Evolutionary conservation across 108 stramenopile genomes (phyloP).

Genomic region (Skeletonema tropicum): DNA sequence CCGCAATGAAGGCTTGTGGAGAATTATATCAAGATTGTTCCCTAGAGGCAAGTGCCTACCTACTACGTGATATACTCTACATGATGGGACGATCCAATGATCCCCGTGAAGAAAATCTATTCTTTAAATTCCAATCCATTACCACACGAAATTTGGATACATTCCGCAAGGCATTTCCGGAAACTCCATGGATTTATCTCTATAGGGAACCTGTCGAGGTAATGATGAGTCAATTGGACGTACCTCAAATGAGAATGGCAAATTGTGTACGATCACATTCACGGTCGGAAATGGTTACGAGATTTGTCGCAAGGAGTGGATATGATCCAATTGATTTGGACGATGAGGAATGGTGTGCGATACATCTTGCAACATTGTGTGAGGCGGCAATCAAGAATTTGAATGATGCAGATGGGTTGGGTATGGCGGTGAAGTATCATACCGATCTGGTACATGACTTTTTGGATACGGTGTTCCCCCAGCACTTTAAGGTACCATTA

Average conservation of each 20-base stretch:
- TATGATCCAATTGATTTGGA: constrained; percentile 33
- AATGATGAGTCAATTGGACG: constrained; percentile 86
- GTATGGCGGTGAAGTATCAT: constrained; percentile 70
- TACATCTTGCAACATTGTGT: constrained; percentile 79
- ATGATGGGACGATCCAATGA: constrained; percentile 82
- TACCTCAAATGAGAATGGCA: constrained; percentile 38
- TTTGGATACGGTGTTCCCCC: constrained; percentile 60
- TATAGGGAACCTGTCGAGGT: constrained; percentile 95
- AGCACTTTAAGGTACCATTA: constrained; percentile 54
- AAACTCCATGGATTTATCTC: constrained; percentile 93
- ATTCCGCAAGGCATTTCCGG: constrained; percentile 87
- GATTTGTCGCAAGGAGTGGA: constrained; percentile 44
- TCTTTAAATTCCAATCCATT: constrained; percentile 96
- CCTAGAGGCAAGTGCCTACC: constrained; percentile 40
- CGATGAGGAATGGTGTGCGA: constrained; percentile 78
- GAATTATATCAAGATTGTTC: constrained; percentile 47
- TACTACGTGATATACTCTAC: constrained; percentile 70
- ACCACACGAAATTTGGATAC: constrained; percentile 66
- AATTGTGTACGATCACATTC: constrained; percentile 53
- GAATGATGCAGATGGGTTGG: constrained; percentile 49
- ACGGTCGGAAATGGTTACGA: constrained; percentile 6
- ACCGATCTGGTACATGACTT: constrained; percentile 58
- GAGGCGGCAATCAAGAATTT: constrained; percentile 64
- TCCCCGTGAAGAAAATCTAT: constrained; percentile 69
- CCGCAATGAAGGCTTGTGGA: constrained; percentile 72